Base-by-base conservation (phyloP, 163 green algal genomes). In the Chloromonas sp. region DNA sequence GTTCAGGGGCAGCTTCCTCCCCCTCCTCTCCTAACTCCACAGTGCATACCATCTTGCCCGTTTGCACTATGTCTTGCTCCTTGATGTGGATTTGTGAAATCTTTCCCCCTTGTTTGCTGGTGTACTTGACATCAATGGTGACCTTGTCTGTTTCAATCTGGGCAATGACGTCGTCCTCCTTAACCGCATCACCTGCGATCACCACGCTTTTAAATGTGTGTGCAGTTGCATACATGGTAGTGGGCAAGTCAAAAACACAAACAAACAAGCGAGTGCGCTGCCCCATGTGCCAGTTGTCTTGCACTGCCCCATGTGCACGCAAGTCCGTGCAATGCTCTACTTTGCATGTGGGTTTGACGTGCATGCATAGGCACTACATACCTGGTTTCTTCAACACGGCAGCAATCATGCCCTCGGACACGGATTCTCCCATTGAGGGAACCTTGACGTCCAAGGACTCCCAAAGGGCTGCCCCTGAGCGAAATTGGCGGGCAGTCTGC, bases 71-170 rank as follows among this genome's bases (percentile, higher is more conserved):
- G 87, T 99, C 96, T 0, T 94, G 92, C 86, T 96, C 93, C 59
- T 91, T 92, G 0, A 98, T 92, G 14, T 95, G 87, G 62, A 98
- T 88, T 2, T 91, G 71, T 59, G 85, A 94, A 13, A 99, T 76
- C 0, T 87, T 89, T 15, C 95, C 97, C 1, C 92, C 82, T 58
- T 88, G 85, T 74, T 89, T 91, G 62, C 89, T 86, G 1, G 89
- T 92, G 86, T 96, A 97, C 85, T 95, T 96, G 8, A 94, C 85
- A 84, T 94, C 91, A 59, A 94, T 94, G 1, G 90, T 93, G 60
- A 93, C 90, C 91, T 98, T 98, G 90, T 98, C 96, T 0, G 96
- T 98, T 85, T 98, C 96, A 70, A 98, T 98, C 90, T 98, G 95
- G 0, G 94, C 92, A 70, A 98, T 93, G n/a, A 98, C 88, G 62